Evolutionary conservation across 1,284 basidiomycete species (phyloP).

Genomic region (Cryptococcus hybrid): DNA sequence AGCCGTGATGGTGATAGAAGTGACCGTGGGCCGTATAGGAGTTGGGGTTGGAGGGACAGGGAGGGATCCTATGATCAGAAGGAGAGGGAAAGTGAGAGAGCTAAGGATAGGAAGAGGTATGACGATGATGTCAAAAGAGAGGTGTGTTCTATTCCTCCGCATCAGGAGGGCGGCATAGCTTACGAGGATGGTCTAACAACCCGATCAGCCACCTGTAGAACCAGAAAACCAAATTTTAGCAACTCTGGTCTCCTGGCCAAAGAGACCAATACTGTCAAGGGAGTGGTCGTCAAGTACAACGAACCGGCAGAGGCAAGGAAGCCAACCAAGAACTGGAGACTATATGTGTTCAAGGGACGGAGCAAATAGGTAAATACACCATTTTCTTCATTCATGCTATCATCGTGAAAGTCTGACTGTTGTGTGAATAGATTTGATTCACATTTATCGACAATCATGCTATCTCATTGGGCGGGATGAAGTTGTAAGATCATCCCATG

Average conservation of each 20-base stretch:
- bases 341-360: conserved; percentile 94
- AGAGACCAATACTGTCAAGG: conserved; percentile 85
- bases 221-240: conserved; percentile 73
- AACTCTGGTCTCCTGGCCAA: conserved; percentile 89
- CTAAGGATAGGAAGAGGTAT: conserved; percentile 36
- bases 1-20: conserved; percentile 1
- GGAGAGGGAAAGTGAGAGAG: conserved; percentile 43
- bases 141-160: conserved; percentile 9
- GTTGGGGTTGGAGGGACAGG: background rate
- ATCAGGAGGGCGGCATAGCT: background rate
- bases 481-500: conserved; percentile 55
- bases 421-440: conserved; percentile 68
- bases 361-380: conserved; percentile 75
- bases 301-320: conserved; percentile 98
- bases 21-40: background rate
- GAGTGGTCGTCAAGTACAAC: conserved; percentile 93
- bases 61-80: conserved; percentile 15
- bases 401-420: background rate
- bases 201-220: conserved; percentile 18
- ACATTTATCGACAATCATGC: conserved; percentile 88
- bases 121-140: conserved; percentile 30
- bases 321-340: conserved; percentile 81
- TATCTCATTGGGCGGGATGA: conserved; percentile 91
- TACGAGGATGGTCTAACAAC: background rate
- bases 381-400: background rate